These are phyloP conservation scores for Tetrapisispora namnaoensis DNA, from an alignment of 805 yeast genomes.

Conservation along the genomic window DNA sequence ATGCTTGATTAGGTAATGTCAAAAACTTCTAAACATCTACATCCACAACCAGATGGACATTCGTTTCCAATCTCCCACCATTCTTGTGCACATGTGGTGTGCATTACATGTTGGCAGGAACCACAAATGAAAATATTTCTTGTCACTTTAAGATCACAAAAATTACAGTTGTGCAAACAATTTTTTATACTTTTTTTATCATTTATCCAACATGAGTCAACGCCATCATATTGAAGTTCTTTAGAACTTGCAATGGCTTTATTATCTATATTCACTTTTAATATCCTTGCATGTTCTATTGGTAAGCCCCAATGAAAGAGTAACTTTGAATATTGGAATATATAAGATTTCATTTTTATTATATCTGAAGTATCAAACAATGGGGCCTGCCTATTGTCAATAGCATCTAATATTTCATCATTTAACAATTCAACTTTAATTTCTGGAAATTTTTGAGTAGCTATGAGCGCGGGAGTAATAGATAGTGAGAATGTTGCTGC, in stretches of 20 bases:
- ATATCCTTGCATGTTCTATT: conserved; percentile 64
- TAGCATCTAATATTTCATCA: conserved; percentile 21
- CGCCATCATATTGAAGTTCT: conserved; percentile 7
- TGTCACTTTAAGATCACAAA: conserved; percentile 52
- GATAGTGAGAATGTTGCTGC: not conserved
- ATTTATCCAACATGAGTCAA: conserved; percentile 14
- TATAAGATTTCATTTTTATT: conserved; percentile 30
- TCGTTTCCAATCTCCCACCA: conserved; percentile 63
- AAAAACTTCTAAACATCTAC: conserved; percentile 43
- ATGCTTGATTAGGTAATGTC: conserved; percentile 8
- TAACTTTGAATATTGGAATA: conserved; percentile 69
- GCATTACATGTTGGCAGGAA: conserved; percentile 70
- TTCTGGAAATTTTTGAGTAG: conserved; percentile 12
- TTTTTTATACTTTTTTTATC: not conserved
- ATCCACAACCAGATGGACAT: conserved; percentile 85
- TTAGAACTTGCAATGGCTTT: not conserved
- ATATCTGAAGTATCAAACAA: conserved; percentile 20
- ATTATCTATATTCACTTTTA: conserved; percentile 33
- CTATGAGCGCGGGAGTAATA: not conserved
- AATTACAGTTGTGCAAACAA: conserved; percentile 43
- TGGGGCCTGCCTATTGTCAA: conserved; percentile 11
- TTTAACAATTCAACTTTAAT: conserved; percentile 19
- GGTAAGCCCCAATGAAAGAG: conserved; percentile 78
- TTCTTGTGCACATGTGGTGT: conserved; percentile 62
- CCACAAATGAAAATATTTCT: conserved; percentile 60